Base-by-base conservation (phyloP, 108 stramenopile genomes). In the Epithemia pelagica region DNA sequence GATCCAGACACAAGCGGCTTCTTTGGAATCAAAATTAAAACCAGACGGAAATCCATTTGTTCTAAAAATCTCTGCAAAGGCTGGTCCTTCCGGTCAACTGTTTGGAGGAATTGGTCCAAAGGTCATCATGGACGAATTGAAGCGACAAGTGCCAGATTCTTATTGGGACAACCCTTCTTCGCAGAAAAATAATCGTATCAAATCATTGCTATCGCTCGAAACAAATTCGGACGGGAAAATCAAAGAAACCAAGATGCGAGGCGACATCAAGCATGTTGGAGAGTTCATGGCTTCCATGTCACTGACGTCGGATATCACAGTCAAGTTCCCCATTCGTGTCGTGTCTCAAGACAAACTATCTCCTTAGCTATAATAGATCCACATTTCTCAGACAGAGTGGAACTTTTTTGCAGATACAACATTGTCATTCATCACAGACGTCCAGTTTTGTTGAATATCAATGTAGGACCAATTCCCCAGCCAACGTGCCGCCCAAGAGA, bases 81-180 rank as follows among this genome's bases (percentile, higher is more conserved):
- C 82, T 0, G 89, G 89, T 30, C 86, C 89, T 10, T 85, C 87
- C 54, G 89, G 90, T 2, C 81, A 84, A 59, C 65, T 91, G 54
- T 91, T 91, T 74, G 90, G 85, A 19, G 85, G 90, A 0, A 79
- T 91, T 64, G 84, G 81, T 64, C 69, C 80, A 20, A 88, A 88
- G 60, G 76, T 75, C 55, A 70, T 91, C 24, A 61, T 88, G 65
- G 74, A 74, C 22, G 83, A 80, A 51, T 56, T 91, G 37, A 46
- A 46, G 15, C 37, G 37, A 46, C 37, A 46, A 46, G 37, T 46
- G 22, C 71, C 78, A 61, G 60, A 78, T 32, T n/a, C 56, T 5
- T 23, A 57, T 57, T 27, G 25, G 25, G 26, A 26, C 26, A 23
- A 57, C 21, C 27, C 26, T 3, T 46, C 37, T 5, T 5, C 15